Conservation (phyloP, 2,329 filamentous ascomycete species). For the Biscogniauxia mediterranea region DNA sequence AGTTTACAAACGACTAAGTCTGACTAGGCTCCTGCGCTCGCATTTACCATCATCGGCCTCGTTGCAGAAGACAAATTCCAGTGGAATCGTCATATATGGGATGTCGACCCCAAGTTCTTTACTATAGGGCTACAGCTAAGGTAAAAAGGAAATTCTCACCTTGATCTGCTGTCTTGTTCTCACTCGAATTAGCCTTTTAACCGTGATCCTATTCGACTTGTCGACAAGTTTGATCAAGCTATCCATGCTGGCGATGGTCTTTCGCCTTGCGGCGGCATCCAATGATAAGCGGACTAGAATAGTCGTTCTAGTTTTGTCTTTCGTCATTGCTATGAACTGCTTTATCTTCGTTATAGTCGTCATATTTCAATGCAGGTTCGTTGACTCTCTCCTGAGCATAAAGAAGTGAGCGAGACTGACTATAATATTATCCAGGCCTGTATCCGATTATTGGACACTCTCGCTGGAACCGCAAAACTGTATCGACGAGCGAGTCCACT, state of each 20-base stretch:
- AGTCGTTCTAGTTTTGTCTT: slow-evolving; percentile 30
- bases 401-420: slow-evolving; percentile 1
- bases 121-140: slow-evolving; percentile 26
- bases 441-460: slow-evolving; percentile 39
- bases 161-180: neutral
- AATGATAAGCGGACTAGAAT: slow-evolving; percentile 30
- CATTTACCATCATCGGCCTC: slow-evolving; percentile 32
- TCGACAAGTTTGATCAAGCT: slow-evolving; percentile 40
- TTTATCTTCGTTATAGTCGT: slow-evolving; percentile 37
- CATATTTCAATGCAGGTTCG: slow-evolving; percentile 40
- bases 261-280: slow-evolving; percentile 35
- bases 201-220: slow-evolving; percentile 37
- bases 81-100: slow-evolving; percentile 37
- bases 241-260: slow-evolving; percentile 40
- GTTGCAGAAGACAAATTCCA: slow-evolving; percentile 27
- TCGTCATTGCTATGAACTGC: slow-evolving; percentile 31
- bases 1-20: neutral
- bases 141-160: slow-evolving; percentile 19
- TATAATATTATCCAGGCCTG: slow-evolving; percentile 27
- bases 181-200: slow-evolving; percentile 28
- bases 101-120: slow-evolving; percentile 25
- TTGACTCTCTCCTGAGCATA: neutral
- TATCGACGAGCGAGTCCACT: slow-evolving; percentile 49
- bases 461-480: slow-evolving; percentile 36
- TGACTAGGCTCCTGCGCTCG: slow-evolving; percentile 29